These are phyloP conservation scores for Prunus padus DNA, from an alignment of 306 rosid genomes.

Conservation along the genomic window DNA sequence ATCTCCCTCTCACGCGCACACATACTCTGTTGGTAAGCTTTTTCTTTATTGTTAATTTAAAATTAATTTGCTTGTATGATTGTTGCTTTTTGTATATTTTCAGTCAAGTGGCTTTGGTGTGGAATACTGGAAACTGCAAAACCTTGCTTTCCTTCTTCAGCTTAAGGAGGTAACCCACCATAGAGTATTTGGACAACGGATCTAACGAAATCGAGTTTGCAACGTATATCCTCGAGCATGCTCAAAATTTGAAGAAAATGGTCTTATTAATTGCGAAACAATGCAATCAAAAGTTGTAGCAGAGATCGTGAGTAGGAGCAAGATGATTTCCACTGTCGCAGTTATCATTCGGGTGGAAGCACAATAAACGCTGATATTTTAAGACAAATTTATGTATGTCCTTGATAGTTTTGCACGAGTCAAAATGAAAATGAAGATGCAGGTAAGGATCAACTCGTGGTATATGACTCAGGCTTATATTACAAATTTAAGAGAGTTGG, in stretches of 20 bases:
- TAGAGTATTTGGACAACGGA: neutral
- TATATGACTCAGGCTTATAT: too few species aligned
- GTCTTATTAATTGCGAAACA: neutral
- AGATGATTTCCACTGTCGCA: neutral
- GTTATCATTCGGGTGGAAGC: neutral
- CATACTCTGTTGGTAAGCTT: neutral
- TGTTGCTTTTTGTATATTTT: neutral
- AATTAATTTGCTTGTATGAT: neutral
- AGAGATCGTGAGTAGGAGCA: neutral
- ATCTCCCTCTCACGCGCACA: neutral
- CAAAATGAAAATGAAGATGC: too few species aligned
- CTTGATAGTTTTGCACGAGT: too few species aligned
- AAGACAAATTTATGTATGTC: too few species aligned
- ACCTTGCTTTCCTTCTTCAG: neutral
- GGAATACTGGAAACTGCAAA: conserved; percentile 4
- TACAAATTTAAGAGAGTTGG: too few species aligned
- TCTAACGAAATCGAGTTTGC: neutral
- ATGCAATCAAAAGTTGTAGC: neutral
- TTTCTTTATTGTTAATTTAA: too few species aligned
- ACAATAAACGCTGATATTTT: too few species aligned
- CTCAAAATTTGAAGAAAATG: conserved; percentile 10
- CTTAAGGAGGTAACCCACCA: neutral
- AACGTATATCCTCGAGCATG: neutral
- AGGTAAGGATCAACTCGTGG: too few species aligned
- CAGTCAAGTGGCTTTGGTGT: neutral